Conservation (phyloP, 108 stramenopile species). For the Stephanodiscus minutulus region DNA sequence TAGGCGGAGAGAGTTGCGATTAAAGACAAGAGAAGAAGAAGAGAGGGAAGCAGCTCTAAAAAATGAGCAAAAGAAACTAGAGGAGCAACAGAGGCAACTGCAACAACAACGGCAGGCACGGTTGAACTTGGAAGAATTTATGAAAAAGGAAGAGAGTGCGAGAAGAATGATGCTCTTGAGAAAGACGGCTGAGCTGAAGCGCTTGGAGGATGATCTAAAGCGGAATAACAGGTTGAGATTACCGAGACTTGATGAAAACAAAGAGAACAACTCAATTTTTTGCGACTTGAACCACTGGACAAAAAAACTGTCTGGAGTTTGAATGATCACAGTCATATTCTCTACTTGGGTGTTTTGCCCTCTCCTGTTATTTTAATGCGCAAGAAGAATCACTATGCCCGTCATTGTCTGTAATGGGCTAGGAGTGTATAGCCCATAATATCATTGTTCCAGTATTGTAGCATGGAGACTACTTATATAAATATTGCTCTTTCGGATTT, state of each 20-base stretch:
- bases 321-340: too few relatives aligned
- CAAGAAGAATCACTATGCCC: too few relatives aligned
- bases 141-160: not conserved
- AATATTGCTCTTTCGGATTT: too few relatives aligned
- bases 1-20: constrained; percentile 7
- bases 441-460: too few relatives aligned
- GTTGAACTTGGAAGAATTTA: constrained; percentile 1
- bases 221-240: not conserved
- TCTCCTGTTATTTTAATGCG: too few relatives aligned
- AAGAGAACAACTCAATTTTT: constrained; percentile 5
- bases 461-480: too few relatives aligned
- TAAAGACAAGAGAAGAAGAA: constrained; percentile 1
- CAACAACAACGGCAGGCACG: not conserved
- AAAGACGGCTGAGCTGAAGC: constrained; percentile 8
- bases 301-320: too few relatives aligned
- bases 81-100: constrained; percentile 1
- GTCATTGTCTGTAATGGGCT: too few relatives aligned
- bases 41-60: constrained; percentile 13
- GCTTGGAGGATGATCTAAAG: constrained; percentile 6
- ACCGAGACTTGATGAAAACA: constrained; percentile 1
- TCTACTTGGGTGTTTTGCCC: too few relatives aligned
- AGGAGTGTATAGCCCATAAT: too few relatives aligned
- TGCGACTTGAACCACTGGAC: too few relatives aligned
- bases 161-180: constrained; percentile 4
- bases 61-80: not conserved